A percentile compares a stretch with the other conserved stretches of the same genome.
phyloP scores from a whole-genome alignment of 805 yeast genomes.

The Lachancea sp. region DNA sequence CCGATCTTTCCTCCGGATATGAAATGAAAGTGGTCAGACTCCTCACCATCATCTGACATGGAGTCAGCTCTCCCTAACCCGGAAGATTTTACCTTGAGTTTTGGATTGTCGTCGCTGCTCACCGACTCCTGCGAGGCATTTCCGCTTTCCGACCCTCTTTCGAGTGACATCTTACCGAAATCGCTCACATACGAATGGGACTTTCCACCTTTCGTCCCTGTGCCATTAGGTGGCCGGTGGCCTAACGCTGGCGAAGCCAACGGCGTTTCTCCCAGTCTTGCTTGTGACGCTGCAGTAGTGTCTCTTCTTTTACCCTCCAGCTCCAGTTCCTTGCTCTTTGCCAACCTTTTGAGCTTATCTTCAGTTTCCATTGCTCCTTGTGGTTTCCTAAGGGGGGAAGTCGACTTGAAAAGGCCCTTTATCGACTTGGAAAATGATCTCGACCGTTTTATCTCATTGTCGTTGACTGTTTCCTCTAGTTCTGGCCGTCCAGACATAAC shows the following conservation, averaged over 20 bases:
- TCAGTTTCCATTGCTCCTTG: constrained; percentile 1
- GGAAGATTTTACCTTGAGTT: background rate
- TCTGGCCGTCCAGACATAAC: constrained; percentile 4
- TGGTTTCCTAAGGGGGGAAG: constrained; percentile 10
- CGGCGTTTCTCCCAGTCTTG: background rate
- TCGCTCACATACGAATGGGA: constrained; percentile 15
- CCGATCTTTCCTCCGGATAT: constrained; percentile 1
- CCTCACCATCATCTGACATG: background rate
- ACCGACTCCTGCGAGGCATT: constrained; percentile 19
- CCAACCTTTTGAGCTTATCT: constrained; percentile 12
- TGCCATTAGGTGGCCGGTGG: constrained; percentile 14
- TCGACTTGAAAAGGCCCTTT: constrained; percentile 23
- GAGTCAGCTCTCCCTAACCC: background rate
- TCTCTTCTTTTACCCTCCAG: constrained; percentile 15
- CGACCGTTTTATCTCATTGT: constrained; percentile 14
- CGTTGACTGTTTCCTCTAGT: background rate
- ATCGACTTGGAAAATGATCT: constrained; percentile 26
- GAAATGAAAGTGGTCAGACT: background rate
- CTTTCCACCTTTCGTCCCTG: constrained; percentile 8
- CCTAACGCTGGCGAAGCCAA: constrained; percentile 3
- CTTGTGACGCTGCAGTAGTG: constrained; percentile 8
- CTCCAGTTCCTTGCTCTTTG: constrained; percentile 21
- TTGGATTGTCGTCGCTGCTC: constrained; percentile 21
- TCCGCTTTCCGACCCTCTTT: constrained; percentile 7
- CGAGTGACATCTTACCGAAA: constrained; percentile 18